A percentile compares a stretch with the other conserved stretches of the same genome.
phyloP scores from a whole-genome alignment of 192 early-diverging fungal genomes.

The Podila epicladia region DNA sequence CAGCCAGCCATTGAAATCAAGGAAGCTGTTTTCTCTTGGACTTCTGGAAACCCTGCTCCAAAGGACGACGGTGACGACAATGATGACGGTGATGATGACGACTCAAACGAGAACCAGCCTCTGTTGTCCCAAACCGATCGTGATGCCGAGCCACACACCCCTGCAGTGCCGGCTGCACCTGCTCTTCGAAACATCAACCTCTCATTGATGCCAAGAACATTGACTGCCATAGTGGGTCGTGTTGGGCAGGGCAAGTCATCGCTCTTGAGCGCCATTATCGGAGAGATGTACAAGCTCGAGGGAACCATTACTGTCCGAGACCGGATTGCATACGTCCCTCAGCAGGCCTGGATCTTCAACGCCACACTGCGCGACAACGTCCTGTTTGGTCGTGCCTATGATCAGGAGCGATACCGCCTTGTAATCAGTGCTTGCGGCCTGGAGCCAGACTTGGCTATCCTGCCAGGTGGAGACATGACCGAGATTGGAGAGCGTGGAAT shows the following conservation, averaged over 20 bases:
- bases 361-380: conserved; percentile 91
- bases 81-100: neutral
- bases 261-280: conserved; percentile 63
- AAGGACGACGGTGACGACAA: conserved; percentile 5
- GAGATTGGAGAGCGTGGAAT: conserved; percentile 93
- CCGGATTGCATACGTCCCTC: conserved; percentile 69
- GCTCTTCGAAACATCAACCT: conserved; percentile 46
- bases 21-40: conserved; percentile 10
- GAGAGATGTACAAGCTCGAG: conserved; percentile 80
- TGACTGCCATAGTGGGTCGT: conserved; percentile 53
- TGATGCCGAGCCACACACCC: neutral
- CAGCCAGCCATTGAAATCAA: conserved; percentile 9
- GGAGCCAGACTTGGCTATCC: conserved; percentile 79
- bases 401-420: conserved; percentile 67
- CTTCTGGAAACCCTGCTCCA: neutral
- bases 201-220: conserved; percentile 26
- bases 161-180: neutral
- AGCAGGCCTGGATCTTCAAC: conserved; percentile 91
- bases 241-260: conserved; percentile 60
- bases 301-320: conserved; percentile 72
- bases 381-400: conserved; percentile 79
- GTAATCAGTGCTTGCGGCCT: conserved; percentile 83
- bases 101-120: neutral
- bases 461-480: conserved; percentile 88
- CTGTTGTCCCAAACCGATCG: neutral